phyloP scores from a whole-genome alignment of 2,329 filamentous ascomycete species.

The Colletotrichum sp. region DNA sequence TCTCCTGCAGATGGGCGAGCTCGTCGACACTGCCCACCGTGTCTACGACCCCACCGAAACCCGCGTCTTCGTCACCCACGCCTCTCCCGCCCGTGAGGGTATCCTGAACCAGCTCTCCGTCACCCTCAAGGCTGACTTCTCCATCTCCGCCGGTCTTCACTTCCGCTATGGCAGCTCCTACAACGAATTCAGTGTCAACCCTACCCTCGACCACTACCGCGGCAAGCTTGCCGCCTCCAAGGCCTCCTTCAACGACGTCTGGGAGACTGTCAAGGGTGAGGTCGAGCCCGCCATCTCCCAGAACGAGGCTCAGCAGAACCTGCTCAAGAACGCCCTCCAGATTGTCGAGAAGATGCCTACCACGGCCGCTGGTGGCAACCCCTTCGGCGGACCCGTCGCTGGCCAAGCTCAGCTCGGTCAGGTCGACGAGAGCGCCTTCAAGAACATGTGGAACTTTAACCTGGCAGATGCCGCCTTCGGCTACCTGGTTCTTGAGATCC shows the following conservation, averaged over 20 bases:
- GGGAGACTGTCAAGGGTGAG: conserved; percentile 97
- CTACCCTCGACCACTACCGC: conserved; percentile 95
- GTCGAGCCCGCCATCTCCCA: conserved; percentile 93
- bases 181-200: conserved; percentile 99
- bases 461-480: conserved; percentile 96
- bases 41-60: conserved; percentile 99
- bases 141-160: conserved; percentile 94
- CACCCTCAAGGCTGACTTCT: conserved; percentile 97
- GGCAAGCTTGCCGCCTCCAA: conserved; percentile 98
- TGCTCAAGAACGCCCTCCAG: conserved; percentile 88
- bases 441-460: conserved; percentile 99
- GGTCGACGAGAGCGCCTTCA: conserved; percentile 98
- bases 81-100: conserved; percentile 93
- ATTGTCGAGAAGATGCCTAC: conserved; percentile 99
- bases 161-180: conserved; percentile 99
- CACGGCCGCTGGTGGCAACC: conserved; percentile 93
- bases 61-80: conserved; percentile 94
- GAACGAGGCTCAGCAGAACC: conserved; percentile 91
- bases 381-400: conserved; percentile 86
- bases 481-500: conserved; percentile 92
- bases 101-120: conserved; percentile 98
- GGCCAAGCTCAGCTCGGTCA: conserved; percentile 79
- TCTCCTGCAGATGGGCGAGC: conserved; percentile 94
- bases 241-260: conserved; percentile 98
- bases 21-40: conserved; percentile 96